These are phyloP conservation scores for Monascus ruber DNA, from an alignment of 2,329 filamentous ascomycete species.

Conservation along the genomic window DNA sequence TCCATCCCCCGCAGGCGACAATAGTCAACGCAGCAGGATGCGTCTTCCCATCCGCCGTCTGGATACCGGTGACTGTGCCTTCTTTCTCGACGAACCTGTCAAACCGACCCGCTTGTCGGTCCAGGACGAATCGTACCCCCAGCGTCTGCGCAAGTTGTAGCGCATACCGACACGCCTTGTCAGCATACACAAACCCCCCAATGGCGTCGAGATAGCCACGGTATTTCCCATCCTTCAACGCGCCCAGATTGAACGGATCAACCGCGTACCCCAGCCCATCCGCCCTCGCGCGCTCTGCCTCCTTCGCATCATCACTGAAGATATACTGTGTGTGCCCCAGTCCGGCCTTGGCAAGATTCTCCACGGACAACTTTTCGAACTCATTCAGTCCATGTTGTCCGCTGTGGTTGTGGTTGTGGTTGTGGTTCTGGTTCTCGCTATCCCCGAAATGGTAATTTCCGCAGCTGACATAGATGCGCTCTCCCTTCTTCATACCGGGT, in stretches of 20 bases:
- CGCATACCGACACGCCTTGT: conserved; percentile 37
- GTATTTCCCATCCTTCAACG: conserved; percentile 13
- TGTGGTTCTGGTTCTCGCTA: not conserved
- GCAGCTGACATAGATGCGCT: conserved; percentile 30
- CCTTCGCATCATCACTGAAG: conserved; percentile 11
- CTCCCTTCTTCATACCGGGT: conserved; percentile 24
- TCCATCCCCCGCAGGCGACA: conserved; percentile 36
- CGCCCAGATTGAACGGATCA: conserved; percentile 25
- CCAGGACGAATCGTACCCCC: conserved; percentile 35
- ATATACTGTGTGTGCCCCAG: conserved; percentile 24
- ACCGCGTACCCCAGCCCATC: conserved; percentile 21
- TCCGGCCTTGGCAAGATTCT: conserved; percentile 26
- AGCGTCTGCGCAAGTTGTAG: conserved; percentile 31
- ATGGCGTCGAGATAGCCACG: conserved; percentile 36
- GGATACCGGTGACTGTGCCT: conserved; percentile 24
- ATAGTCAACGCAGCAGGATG: conserved; percentile 26
- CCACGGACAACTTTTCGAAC: conserved; percentile 28
- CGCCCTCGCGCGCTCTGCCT: conserved; percentile 16
- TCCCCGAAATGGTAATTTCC: conserved; percentile 17
- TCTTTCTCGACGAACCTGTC: conserved; percentile 11
- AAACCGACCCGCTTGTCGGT: conserved; percentile 18
- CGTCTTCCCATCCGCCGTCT: conserved; percentile 24
- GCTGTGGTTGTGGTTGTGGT: not conserved
- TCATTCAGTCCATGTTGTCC: conserved; percentile 2
- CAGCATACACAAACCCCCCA: conserved; percentile 36